A percentile compares a stretch with the other conserved stretches of the same genome.
These are phyloP conservation scores for Phytopythium kandeliae DNA, from an alignment of 352 stramenopile genomes.

Conservation along the genomic window DNA sequence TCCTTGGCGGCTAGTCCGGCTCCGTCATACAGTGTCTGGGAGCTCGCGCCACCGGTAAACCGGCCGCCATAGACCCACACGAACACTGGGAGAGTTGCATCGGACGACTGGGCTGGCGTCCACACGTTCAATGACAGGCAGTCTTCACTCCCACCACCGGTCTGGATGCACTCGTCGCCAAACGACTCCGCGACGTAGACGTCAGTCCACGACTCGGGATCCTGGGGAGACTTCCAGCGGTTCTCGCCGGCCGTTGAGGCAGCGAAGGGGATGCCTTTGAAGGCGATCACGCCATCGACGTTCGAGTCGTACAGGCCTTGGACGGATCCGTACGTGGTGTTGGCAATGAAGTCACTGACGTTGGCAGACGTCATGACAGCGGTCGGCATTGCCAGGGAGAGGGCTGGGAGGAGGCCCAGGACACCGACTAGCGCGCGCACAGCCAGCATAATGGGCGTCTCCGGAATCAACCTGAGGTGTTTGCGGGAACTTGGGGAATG, in stretches of 20 bases:
- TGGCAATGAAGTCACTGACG: constrained; percentile 2
- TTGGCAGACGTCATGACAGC: background rate
- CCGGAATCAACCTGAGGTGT: background rate
- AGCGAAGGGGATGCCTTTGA: constrained; percentile 6
- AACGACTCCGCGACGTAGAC: constrained; percentile 2
- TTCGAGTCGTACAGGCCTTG: constrained; percentile 9
- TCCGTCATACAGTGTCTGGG: constrained; percentile 6
- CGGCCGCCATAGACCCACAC: constrained; percentile 12
- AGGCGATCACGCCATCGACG: constrained; percentile 4
- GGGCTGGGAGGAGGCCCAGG: background rate
- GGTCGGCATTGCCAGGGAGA: background rate
- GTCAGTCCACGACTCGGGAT: background rate
- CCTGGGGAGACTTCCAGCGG: constrained; percentile 3
- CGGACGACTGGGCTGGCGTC: constrained; percentile 4
- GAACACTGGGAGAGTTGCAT: constrained; percentile 7
- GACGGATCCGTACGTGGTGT: constrained; percentile 3
- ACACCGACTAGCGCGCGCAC: background rate
- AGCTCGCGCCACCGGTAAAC: constrained; percentile 5
- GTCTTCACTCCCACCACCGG: constrained; percentile 2
- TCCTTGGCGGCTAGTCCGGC: constrained; percentile 15
- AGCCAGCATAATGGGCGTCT: background rate
- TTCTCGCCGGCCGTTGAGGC: constrained; percentile 5
- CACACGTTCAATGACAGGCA: constrained; percentile 8
- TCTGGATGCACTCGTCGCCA: constrained; percentile 5
- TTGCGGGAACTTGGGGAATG: background rate